These are phyloP conservation scores for Phytopythium aichiense DNA, from an alignment of 352 stramenopile species.

Conservation along the genomic window DNA sequence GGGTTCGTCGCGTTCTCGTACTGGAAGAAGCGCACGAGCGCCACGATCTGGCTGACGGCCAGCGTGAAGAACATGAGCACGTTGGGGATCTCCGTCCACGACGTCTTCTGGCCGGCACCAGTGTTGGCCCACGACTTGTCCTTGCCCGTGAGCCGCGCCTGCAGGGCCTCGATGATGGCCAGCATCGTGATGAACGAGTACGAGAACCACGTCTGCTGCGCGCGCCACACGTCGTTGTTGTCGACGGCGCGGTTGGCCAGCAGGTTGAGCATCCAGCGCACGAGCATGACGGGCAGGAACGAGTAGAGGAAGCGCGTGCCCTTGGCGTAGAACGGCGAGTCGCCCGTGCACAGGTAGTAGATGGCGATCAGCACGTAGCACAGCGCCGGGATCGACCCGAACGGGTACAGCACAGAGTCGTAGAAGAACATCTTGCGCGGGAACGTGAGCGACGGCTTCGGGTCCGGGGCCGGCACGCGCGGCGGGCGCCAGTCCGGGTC, in stretches of 20 bases:
- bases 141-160: slow-evolving; percentile 77
- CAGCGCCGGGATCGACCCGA: slow-evolving; percentile 81
- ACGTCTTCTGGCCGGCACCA: slow-evolving; percentile 86
- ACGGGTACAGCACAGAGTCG: slow-evolving; percentile 86
- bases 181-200: slow-evolving; percentile 89
- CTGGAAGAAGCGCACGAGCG: slow-evolving; percentile 83
- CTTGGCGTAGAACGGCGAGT: slow-evolving; percentile 83
- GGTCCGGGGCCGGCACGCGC: slow-evolving; percentile 75
- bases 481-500: slow-evolving; percentile 84
- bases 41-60: slow-evolving; percentile 65
- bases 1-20: slow-evolving; percentile 87
- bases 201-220: slow-evolving; percentile 89
- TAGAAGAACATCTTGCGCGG: slow-evolving; percentile 90
- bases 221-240: slow-evolving; percentile 88
- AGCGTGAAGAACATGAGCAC: slow-evolving; percentile 88
- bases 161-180: slow-evolving; percentile 78
- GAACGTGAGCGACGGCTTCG: slow-evolving; percentile 77
- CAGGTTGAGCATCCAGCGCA: slow-evolving; percentile 79
- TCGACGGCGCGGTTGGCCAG: slow-evolving; percentile 83
- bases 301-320: slow-evolving; percentile 81
- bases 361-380: slow-evolving; percentile 83
- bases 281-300: slow-evolving; percentile 83
- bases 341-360: slow-evolving; percentile 84
- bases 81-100: slow-evolving; percentile 87
- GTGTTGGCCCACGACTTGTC: slow-evolving; percentile 88